Evolutionary conservation across 371 early-diverging fungal species (phyloP), one percentile per base, ranked within the genome.

Genomic region (Phascolomyces articulosus): DNA sequence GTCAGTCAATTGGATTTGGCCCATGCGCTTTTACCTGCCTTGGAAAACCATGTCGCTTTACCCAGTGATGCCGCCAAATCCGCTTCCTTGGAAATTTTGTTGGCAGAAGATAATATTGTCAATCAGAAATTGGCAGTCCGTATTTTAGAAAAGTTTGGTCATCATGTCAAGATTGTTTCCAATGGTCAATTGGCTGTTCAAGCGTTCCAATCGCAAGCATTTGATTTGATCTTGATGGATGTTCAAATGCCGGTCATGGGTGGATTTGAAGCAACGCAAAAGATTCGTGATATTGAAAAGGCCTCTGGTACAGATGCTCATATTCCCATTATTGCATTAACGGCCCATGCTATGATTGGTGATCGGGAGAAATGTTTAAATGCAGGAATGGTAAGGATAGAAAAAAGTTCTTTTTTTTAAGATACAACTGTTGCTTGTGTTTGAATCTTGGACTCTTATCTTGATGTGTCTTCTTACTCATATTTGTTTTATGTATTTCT

Each of bases 81-180:
- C 11, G 75, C 76, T 13, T 86, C 87, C 1, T 67, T 92, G 57
- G 78, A 88, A 47, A 90, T 93, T 57, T 69, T 93, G 40, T 70
- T 93, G 40, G 92, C 91, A 9, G 94, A 92, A 70, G 94, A 92
- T 67, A 92, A 93, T 60, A 76, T 87, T 47, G 90, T 93, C 61
- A 93, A 93, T 71, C 92, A 91, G 63, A 90, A 88, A 73, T 65
- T 93, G 55, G 91, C 90, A 1, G 81, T 90, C 21, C 83, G 88
- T 27, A 87, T 91, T 34, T 68, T 93, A 56, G 88, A 90, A 64
- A 88, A 88, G 73, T 85, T 87, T 64, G 88, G 89, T 29, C 90
- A 90, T 77, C 83, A 83, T 66, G 88, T 87, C 53, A 80, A 81
- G 63, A 87, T 91, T 44, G 93, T 88, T 8, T 67, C 84, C 48